These are phyloP conservation scores for Botrytis sinoallii DNA, from an alignment of 2,329 filamentous ascomycete genomes.

Conservation along the genomic window DNA sequence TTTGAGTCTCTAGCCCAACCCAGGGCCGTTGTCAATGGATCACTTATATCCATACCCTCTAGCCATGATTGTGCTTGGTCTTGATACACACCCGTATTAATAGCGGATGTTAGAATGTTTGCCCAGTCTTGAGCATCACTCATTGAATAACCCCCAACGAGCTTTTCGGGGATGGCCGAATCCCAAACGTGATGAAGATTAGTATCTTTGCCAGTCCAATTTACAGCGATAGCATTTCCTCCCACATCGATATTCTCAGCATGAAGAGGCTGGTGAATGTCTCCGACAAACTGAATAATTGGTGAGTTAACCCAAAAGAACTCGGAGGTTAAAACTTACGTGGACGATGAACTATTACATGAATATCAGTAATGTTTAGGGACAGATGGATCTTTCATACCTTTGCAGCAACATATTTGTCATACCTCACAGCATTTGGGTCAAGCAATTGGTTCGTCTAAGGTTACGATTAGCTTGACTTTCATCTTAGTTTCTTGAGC, in stretches of 20 bases:
- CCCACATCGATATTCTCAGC: slow-evolving; percentile 61
- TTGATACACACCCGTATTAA: slow-evolving; percentile 55
- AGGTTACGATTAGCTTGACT: slow-evolving; percentile 41
- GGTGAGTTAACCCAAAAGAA: not conserved
- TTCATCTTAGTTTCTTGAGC: not conserved
- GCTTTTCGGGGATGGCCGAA: slow-evolving; percentile 63
- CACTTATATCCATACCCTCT: slow-evolving; percentile 52
- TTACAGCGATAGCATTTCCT: slow-evolving; percentile 66
- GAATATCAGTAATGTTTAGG: slow-evolving; percentile 7
- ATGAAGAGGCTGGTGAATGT: slow-evolving; percentile 68
- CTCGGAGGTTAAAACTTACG: slow-evolving; percentile 30
- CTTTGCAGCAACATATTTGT: slow-evolving; percentile 59
- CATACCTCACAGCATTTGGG: slow-evolving; percentile 42
- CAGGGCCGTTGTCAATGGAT: slow-evolving; percentile 55
- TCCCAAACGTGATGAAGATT: slow-evolving; percentile 77
- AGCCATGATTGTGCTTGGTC: slow-evolving; percentile 53
- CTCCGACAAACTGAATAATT: slow-evolving; percentile 62
- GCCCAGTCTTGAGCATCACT: slow-evolving; percentile 55
- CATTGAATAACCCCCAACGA: slow-evolving; percentile 55
- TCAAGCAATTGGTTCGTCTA: slow-evolving; percentile 34
- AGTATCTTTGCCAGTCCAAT: slow-evolving; percentile 53
- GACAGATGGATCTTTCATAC: slow-evolving; percentile 19
- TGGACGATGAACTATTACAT: slow-evolving; percentile 34
- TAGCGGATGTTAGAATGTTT: slow-evolving; percentile 51
- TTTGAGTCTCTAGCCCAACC: slow-evolving; percentile 64